These are phyloP conservation scores for Pseudogymnoascus sp. DNA, from an alignment of 2,329 filamentous ascomycete genomes.

Conservation along the genomic window DNA sequence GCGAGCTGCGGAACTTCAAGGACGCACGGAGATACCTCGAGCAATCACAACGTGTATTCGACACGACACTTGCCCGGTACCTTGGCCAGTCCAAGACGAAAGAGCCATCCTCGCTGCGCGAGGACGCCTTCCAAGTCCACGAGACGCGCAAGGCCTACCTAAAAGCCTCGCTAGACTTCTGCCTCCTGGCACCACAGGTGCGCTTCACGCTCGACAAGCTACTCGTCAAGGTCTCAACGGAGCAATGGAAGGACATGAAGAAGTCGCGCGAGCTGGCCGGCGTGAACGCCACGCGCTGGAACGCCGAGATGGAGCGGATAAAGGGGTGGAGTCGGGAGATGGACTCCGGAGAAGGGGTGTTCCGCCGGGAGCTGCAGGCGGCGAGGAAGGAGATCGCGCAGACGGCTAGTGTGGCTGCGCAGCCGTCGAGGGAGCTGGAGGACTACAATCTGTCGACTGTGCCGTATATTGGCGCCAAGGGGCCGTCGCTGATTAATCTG, in stretches of 20 bases:
- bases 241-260: constrained; percentile 83
- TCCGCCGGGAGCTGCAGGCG: constrained; percentile 70
- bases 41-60: constrained; percentile 72
- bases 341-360: constrained; percentile 77
- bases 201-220: constrained; percentile 77
- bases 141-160: constrained; percentile 87
- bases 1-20: constrained; percentile 78
- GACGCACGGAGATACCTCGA: constrained; percentile 72
- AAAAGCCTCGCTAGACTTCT: constrained; percentile 89
- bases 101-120: constrained; percentile 79
- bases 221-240: constrained; percentile 73
- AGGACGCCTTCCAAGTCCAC: constrained; percentile 93
- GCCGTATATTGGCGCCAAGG: constrained; percentile 66
- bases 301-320: constrained; percentile 79
- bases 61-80: constrained; percentile 73
- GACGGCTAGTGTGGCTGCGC: constrained; percentile 56
- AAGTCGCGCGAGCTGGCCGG: constrained; percentile 56
- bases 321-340: constrained; percentile 91
- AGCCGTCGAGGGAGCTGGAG: constrained; percentile 85
- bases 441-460: constrained; percentile 88
- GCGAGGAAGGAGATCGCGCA: constrained; percentile 79
- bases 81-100: constrained; percentile 83
- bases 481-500: constrained; percentile 46
- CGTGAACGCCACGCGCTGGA: constrained; percentile 56
- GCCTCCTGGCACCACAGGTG: constrained; percentile 76